phyloP scores from a whole-genome alignment of 225 moss, liverwort and hornwort genomes.

The Anthoceros angustus region DNA sequence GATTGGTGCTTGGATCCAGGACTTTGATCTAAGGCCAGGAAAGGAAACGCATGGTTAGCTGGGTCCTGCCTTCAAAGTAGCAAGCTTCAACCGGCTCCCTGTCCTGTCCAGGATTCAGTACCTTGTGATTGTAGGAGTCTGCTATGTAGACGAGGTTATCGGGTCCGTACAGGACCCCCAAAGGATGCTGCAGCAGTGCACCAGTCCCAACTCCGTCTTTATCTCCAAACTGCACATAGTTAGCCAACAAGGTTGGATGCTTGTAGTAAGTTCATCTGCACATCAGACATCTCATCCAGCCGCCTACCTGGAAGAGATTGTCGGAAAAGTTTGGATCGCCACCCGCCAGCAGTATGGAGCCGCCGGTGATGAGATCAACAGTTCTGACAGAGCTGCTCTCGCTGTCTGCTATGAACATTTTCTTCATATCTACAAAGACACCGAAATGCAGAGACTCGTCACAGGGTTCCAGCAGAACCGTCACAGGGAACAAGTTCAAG shows the following conservation, averaged over 20 bases:
- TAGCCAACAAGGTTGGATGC: neutral
- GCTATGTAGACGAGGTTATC: slow-evolving; percentile 69
- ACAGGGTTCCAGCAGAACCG: neutral
- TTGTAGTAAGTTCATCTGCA: neutral
- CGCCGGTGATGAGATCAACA: slow-evolving; percentile 67
- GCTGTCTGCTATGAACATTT: slow-evolving; percentile 72
- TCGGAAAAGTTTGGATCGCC: slow-evolving; percentile 82
- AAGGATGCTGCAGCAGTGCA: slow-evolving; percentile 71
- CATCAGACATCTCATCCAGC: neutral
- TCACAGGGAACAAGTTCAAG: neutral
- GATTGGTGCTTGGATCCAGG: slow-evolving; percentile 38
- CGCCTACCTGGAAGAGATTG: slow-evolving; percentile 69
- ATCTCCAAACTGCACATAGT: slow-evolving; percentile 63
- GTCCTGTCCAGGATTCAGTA: neutral
- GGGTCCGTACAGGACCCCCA: slow-evolving; percentile 55
- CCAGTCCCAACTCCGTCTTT: slow-evolving; percentile 67
- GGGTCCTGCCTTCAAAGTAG: neutral
- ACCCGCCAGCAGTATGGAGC: slow-evolving; percentile 63
- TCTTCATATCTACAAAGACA: slow-evolving; percentile 30
- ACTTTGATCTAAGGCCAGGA: slow-evolving; percentile 36
- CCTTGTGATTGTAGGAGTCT: slow-evolving; percentile 99
- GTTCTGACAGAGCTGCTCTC: slow-evolving; percentile 91
- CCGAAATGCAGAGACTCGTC: neutral
- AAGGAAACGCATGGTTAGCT: neutral
- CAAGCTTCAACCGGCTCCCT: neutral